Base-by-base conservation (phyloP, 768 basidiomycete species). In the Trametopsis cervina region DNA sequence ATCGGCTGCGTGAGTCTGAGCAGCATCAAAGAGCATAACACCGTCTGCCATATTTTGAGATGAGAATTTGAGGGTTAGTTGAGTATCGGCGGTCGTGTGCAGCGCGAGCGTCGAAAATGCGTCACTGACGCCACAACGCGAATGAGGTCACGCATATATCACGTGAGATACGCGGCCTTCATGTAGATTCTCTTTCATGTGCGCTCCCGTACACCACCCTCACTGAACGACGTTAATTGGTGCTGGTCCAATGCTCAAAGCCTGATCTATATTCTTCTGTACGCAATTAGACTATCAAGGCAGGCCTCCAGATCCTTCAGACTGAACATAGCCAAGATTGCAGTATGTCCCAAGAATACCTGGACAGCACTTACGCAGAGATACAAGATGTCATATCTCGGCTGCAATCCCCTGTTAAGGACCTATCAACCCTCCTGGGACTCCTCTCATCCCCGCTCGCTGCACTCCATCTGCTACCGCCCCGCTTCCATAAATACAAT, bases 361-460 rank as follows among this genome's bases (percentile, higher is more conserved):
- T 44, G 1, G 56, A 58, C n/a, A 50, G 49, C 17, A 52, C 50
- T 1, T 47, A 54, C 23, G 51, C 46, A 20, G 62, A 64, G 44
- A 58, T 66, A 15, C 53, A 57, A 18, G 59, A 64, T 11, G 43
- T 58, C 4, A 59, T 65, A 13, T 42, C 56, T 24, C 57, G 55
- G 13, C 49, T 67, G 11, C 59, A 64, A 46, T 50, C 63, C 3
- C 61, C 57, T 22, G 47, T 85, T 37, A 54, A 70, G 11, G 75
- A 83, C 47, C 46, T 81, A 18, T 54, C 69, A 15, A 69, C 69
- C 6, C 68, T 89, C 3, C 70, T 86, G 11, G 51, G 66, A 5
- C 74, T 87, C 23, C 70, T 89, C 45, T 65, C 68, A 40, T 63
- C 71, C 11, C 85, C 86, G 15, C 76, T 90, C 13, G 76, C 75